These are phyloP conservation scores for Bipolaris sorokiniana DNA, from an alignment of 2,329 filamentous ascomycete genomes.

Conservation along the genomic window DNA sequence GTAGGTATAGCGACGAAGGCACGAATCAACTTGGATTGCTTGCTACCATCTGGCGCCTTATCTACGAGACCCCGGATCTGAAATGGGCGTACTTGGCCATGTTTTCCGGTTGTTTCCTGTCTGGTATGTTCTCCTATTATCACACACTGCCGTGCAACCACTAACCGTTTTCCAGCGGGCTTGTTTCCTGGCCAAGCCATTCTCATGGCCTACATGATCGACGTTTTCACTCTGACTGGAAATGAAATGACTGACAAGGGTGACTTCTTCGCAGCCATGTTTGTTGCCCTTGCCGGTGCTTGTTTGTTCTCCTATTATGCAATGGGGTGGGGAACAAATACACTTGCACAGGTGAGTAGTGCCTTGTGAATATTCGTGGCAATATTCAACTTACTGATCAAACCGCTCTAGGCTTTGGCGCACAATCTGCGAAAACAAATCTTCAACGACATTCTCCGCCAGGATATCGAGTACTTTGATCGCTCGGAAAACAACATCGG, in stretches of 20 bases:
- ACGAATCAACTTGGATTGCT: conserved; percentile 9
- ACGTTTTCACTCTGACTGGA: conserved; percentile 24
- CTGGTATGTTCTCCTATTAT: neutral
- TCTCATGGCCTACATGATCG: conserved; percentile 22
- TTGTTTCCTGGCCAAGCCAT: conserved; percentile 19
- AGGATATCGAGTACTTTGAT: conserved; percentile 91
- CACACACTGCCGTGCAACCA: neutral
- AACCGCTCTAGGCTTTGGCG: neutral
- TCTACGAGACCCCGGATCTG: conserved; percentile 8
- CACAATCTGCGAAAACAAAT: conserved; percentile 17
- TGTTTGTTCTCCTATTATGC: conserved; percentile 25
- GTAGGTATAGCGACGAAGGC: conserved; percentile 5
- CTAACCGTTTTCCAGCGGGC: conserved; percentile 1
- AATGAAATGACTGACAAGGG: conserved; percentile 16
- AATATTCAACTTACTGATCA: neutral
- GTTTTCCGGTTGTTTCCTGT: conserved; percentile 3
- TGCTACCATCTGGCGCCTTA: conserved; percentile 10
- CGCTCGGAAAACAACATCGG: conserved; percentile 85
- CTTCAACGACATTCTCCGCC: conserved; percentile 63
- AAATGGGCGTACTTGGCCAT: conserved; percentile 15
- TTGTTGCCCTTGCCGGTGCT: conserved; percentile 27
- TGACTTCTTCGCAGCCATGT: conserved; percentile 36
- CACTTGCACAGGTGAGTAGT: conserved; percentile 58
- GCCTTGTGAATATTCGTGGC: neutral
- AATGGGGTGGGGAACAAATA: conserved; percentile 68